Evolutionary conservation across 2,329 filamentous ascomycete species (phyloP), one percentile per base, ranked within the genome.

Genomic region (Dactylellina sp.): DNA sequence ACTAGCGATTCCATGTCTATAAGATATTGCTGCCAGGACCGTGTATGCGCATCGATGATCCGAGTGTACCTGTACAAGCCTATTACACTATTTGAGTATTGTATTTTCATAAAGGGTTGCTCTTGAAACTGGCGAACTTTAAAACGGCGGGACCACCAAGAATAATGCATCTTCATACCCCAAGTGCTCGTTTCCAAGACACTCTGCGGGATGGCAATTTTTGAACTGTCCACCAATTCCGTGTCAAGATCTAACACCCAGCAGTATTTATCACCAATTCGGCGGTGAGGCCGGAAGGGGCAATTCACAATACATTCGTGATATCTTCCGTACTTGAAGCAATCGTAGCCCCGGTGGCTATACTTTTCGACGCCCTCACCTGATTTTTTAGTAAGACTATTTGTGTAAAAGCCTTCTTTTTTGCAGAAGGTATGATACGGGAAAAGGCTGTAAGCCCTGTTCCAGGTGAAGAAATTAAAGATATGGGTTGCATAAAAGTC

Each of bases 381-480:
- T 0, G 59, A 42, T 20, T 50, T 62, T 37, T 32, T 18, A 6
- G 47, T 63, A 7, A 50, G 35, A 4, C 2, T 0, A 7, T 62
- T 24, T 14, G 64, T 63, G 52, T 57, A 63, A 22, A 37, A 70
- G 0, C 63, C 63, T 7, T 53, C 18, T 2, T 61, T 61, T 16
- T 64, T 37, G 40, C 12, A 12, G 56, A 75, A 70, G 6, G 63
- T 75, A 39, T 70, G 64, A 22, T 68, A 68, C 4, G 71, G 71
- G 40, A 75, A 75, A 9, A 75, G 39, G 20, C 63, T 63, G 24
- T 75, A 75, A 9, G 63, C 63, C 32, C 39, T 46, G 9, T 70
- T 62, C 71, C 71, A 75, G 2, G 71, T 68, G 39, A 68, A 60
- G 11, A 75, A 63, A 32, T 75, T 75, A 56, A 75, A 70, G 12